Base-by-base conservation (phyloP, 305 asterid genomes). In the Fraxinus latifolia region DNA sequence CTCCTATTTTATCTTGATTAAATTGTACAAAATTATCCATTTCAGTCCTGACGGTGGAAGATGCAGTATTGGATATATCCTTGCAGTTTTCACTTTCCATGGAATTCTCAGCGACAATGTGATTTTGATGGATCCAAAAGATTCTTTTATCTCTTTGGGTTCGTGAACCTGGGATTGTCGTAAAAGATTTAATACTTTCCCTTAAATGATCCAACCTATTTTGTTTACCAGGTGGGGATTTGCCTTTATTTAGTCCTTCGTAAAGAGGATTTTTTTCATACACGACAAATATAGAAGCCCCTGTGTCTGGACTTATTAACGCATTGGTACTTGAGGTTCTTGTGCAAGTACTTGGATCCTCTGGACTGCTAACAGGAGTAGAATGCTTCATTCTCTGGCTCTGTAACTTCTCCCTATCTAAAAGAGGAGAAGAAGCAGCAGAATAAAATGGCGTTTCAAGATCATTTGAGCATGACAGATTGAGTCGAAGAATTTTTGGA, bases 401-500 rank as follows among this genome's bases (percentile, higher is more conserved):
- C n/a, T 65, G 89, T 68, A 83, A 68, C 47, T 83, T 83, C 62
- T 76, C 82, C 60, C 67, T 68, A 74, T 89, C 90, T 62, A 78
- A 81, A 79, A 84, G 79, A 62, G 98, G 95, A 12, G 95, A 90
- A 80, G 97, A 82, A 83, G 90, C 75, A 39, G 94, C 88, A 74
- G 97, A 89, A 73, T 87, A 89, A 74, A 89, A 89, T 36, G 97
- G 89, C 2, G 93, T 87, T 72, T 89, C 92, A 34, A 77, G 84
- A 80, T 89, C 95, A 79, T 84, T 86, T 15, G 93, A 77, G 83
- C 81, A 74, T 19, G 90, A 88, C 77, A 93, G 88, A 85, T 95
- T 93, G 84, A 95, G 95, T 67, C 97, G 92, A 60, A 93, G 97
- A 85, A 95, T 94, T 85, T 91, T 92, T n/a, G 97, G 89, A 68